These are phyloP conservation scores for Rutstroemia sp. DNA, from an alignment of 2,329 filamentous ascomycete species.

Conservation along the genomic window DNA sequence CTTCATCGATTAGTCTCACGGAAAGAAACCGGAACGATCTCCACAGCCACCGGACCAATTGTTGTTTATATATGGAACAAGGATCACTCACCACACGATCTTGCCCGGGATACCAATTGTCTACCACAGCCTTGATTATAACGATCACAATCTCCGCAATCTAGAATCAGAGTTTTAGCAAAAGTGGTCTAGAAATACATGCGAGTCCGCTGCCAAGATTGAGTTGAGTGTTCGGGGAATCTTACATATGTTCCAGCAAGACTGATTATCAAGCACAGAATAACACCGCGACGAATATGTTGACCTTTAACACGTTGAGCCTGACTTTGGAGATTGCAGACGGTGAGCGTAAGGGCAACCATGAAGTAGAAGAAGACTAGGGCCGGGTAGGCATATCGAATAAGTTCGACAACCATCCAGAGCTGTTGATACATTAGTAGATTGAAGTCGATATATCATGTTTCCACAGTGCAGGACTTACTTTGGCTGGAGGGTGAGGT, in stretches of 20 bases:
- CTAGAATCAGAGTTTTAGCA: constrained; percentile 30
- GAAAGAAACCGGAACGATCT: neutral
- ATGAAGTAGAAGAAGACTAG: constrained; percentile 51
- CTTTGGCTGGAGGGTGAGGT: neutral
- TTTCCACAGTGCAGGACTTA: neutral
- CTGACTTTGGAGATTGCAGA: constrained; percentile 46
- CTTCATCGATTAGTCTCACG: constrained; percentile 23
- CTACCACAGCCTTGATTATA: constrained; percentile 19
- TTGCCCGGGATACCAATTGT: constrained; percentile 21
- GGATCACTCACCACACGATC: constrained; percentile 25
- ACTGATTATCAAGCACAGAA: constrained; percentile 33
- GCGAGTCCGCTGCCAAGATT: constrained; percentile 29
- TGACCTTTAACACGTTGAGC: constrained; percentile 30
- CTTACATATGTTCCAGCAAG: constrained; percentile 36
- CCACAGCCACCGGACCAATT: neutral
- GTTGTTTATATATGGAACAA: neutral
- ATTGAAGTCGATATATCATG: neutral
- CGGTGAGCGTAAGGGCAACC: constrained; percentile 40
- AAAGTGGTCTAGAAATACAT: neutral
- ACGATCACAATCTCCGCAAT: constrained; percentile 25
- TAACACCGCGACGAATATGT: constrained; percentile 36
- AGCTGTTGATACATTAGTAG: constrained; percentile 11
- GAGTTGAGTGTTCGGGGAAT: constrained; percentile 30
- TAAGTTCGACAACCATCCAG: constrained; percentile 16
- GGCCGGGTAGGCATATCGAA: constrained; percentile 54